These are phyloP conservation scores for Rubroshorea leprosula DNA, from an alignment of 345 rosid genomes.

Conservation along the genomic window DNA sequence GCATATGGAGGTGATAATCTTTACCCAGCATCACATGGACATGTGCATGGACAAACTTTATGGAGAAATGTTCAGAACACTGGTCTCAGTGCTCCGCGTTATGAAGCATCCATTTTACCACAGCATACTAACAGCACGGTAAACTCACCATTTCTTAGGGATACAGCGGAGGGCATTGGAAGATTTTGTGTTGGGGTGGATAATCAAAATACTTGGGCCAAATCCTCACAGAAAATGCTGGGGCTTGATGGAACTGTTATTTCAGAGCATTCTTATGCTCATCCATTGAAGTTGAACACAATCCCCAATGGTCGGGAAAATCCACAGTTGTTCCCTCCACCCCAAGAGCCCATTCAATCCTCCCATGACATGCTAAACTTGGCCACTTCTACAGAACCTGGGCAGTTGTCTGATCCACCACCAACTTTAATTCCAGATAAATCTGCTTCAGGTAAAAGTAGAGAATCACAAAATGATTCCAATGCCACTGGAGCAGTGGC, in stretches of 20 bases:
- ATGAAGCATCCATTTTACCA: constrained; percentile 39
- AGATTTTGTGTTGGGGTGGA: constrained; percentile 41
- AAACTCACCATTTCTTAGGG: constrained; percentile 40
- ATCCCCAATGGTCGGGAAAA: constrained; percentile 31
- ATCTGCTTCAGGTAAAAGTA: constrained; percentile 10
- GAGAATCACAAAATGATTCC: constrained; percentile 16
- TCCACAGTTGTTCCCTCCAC: constrained; percentile 21
- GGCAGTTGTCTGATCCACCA: constrained; percentile 24
- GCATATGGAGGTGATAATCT: constrained; percentile 54
- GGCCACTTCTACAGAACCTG: constrained; percentile 23
- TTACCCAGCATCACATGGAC: constrained; percentile 50
- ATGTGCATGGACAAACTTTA: constrained; percentile 37
- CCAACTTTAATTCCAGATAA: constrained; percentile 24
- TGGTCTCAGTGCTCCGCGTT: constrained; percentile 40
- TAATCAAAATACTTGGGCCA: constrained; percentile 42
- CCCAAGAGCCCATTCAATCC: constrained; percentile 28
- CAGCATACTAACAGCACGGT: constrained; percentile 46
- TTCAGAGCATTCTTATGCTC: constrained; percentile 41
- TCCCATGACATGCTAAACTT: constrained; percentile 28
- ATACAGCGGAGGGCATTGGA: constrained; percentile 44
- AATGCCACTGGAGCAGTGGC: constrained; percentile 27
- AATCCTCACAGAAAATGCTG: constrained; percentile 41
- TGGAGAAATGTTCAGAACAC: constrained; percentile 69
- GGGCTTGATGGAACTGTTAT: constrained; percentile 47
- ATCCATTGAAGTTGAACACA: constrained; percentile 22